A percentile compares a stretch with the other conserved stretches of the same genome.
Evolutionary conservation across 441 rosid genomes (phyloP).

Genomic region (Gossypium lobatum): DNA sequence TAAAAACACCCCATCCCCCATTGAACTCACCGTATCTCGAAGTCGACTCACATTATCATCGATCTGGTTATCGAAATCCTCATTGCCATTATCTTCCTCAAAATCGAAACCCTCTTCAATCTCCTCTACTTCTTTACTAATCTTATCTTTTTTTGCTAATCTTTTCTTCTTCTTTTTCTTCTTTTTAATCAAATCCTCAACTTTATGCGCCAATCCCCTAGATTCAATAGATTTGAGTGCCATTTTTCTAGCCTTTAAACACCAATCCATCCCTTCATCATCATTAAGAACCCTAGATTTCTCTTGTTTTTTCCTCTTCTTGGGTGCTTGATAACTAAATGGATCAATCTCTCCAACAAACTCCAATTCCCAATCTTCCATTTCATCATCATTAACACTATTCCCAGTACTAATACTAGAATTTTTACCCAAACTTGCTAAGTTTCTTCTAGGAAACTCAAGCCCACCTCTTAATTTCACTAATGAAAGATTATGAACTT

Average conservation of each 20-base stretch:
- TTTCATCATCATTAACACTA: slow-evolving; percentile 17
- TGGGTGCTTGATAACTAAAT: slow-evolving; percentile 49
- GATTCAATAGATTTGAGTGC: slow-evolving; percentile 74
- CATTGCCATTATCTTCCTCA: slow-evolving; percentile 30
- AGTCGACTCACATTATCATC: slow-evolving; percentile 33
- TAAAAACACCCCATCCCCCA: slow-evolving; percentile 65
- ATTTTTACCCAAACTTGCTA: slow-evolving; percentile 22
- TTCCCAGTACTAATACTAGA: slow-evolving; percentile 14
- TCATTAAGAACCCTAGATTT: slow-evolving; percentile 42
- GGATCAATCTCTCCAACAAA: slow-evolving; percentile 72
- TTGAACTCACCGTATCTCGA: slow-evolving; percentile 40
- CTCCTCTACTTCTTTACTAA: slow-evolving; percentile 26
- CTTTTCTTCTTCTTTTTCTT: slow-evolving; percentile 52
- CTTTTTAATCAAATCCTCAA: slow-evolving; percentile 58
- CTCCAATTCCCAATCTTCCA: slow-evolving; percentile 60
- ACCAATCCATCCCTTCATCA: slow-evolving; percentile 88
- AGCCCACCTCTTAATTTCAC: slow-evolving; percentile 24
- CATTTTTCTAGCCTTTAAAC: slow-evolving; percentile 66
- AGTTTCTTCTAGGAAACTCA: slow-evolving; percentile 21
- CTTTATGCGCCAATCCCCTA: slow-evolving; percentile 47
- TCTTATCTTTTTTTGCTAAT: slow-evolving; percentile 24
- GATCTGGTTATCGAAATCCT: slow-evolving; percentile 20
- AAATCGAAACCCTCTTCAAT: slow-evolving; percentile 34
- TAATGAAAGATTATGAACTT: slow-evolving; percentile 19
- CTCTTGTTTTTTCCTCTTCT: slow-evolving; percentile 46